Conservation (phyloP, 2,329 filamentous ascomycete species). For the Fusarium stilboides region DNA sequence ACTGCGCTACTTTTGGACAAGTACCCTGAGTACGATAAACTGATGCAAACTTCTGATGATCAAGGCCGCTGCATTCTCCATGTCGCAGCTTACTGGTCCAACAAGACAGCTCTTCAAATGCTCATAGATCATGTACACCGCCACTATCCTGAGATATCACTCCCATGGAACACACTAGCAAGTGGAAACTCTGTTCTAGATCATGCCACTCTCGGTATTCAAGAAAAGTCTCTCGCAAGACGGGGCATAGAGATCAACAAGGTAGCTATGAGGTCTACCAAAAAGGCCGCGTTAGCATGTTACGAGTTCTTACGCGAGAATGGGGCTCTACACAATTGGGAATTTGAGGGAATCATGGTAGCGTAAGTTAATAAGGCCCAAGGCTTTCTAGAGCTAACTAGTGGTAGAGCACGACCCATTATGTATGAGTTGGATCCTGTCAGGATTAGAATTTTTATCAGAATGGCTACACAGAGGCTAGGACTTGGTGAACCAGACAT, state of each 20-base stretch:
- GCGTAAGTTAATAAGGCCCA: background rate
- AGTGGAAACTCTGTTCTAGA: background rate
- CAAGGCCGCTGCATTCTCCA: background rate
- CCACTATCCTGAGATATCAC: accelerated
- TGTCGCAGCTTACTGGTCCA: background rate
- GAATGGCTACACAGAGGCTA: background rate
- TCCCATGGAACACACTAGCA: background rate
- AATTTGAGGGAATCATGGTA: background rate
- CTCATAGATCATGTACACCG: background rate
- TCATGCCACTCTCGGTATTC: accelerated
- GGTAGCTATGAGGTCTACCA: accelerated
- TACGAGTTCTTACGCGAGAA: background rate
- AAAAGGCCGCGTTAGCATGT: background rate
- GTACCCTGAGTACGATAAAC: background rate
- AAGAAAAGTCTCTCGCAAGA: accelerated
- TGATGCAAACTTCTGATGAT: background rate
- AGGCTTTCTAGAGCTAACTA: background rate
- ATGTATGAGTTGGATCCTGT: background rate
- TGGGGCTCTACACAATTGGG: background rate
- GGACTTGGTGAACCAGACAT: background rate
- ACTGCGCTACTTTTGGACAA: background rate
- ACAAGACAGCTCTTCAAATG: background rate
- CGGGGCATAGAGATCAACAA: background rate
- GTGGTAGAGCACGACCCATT: background rate
- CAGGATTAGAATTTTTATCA: background rate